A percentile compares a stretch with the other conserved stretches of the same genome.
These are phyloP conservation scores for Lepiota brunneoincarnata DNA, from an alignment of 768 basidiomycete genomes.

Conservation along the genomic window DNA sequence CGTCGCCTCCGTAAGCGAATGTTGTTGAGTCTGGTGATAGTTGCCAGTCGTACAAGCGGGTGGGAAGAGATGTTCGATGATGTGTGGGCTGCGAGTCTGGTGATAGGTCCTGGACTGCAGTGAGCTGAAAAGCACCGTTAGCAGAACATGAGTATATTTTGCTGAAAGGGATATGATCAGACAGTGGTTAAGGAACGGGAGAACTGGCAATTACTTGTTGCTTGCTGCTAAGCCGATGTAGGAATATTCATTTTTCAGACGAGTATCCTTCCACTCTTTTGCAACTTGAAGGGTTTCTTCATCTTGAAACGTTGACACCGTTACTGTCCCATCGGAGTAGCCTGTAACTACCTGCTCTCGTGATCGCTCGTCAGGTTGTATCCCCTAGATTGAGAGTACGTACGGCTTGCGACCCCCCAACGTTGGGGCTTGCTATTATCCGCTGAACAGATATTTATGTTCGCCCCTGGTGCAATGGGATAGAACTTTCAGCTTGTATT, in stretches of 20 bases:
- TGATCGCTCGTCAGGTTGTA: conserved; percentile 16
- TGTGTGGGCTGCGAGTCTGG: conserved; percentile 11
- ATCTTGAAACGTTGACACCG: conserved; percentile 39
- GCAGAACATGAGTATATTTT: conserved; percentile 58
- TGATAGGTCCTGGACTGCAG: conserved; percentile 21
- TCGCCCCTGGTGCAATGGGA: conserved; percentile 12
- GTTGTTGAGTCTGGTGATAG: conserved; percentile 47
- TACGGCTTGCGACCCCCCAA: conserved; percentile 35
- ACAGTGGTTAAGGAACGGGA: not conserved
- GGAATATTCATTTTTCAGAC: conserved; percentile 44
- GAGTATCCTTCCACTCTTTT: conserved; percentile 63
- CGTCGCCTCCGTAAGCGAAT: conserved; percentile 84
- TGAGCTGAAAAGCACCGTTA: conserved; percentile 66
- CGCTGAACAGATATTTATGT: conserved; percentile 28
- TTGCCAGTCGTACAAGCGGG: conserved; percentile 67
- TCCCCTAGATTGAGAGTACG: conserved; percentile 17
- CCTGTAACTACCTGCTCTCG: conserved; percentile 67
- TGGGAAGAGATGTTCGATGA: conserved; percentile 46
- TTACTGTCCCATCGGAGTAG: conserved; percentile 56
- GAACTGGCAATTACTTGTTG: conserved; percentile 38
- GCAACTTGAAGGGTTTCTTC: conserved; percentile 37
- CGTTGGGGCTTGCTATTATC: conserved; percentile 25
- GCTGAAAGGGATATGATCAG: not conserved
- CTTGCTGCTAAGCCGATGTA: conserved; percentile 62
- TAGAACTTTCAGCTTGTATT: conserved; percentile 31